Conservation (phyloP, 2,329 filamentous ascomycete genomes). For the Fusarium acutatum region DNA sequence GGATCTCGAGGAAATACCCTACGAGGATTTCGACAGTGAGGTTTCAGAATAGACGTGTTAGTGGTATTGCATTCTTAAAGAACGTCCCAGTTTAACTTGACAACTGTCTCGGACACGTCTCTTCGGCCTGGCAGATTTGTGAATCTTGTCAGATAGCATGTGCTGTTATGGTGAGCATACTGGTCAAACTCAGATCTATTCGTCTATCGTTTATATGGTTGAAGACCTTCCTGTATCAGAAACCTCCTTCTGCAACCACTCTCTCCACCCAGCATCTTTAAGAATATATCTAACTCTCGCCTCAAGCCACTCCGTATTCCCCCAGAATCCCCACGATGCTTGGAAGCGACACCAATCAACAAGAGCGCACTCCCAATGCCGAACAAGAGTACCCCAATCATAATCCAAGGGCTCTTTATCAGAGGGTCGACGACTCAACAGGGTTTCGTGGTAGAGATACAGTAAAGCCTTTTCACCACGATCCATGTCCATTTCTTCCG, state of each 20-base stretch:
- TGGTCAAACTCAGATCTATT: background rate
- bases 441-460: slow-evolving; percentile 54
- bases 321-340: slow-evolving; percentile 69
- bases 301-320: slow-evolving; percentile 66
- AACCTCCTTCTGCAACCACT: slow-evolving; percentile 51
- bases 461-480: slow-evolving; percentile 61
- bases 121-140: background rate
- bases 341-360: slow-evolving; percentile 74
- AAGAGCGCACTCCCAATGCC: slow-evolving; percentile 73
- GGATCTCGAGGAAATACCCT: background rate
- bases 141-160: background rate
- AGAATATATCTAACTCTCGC: slow-evolving; percentile 61
- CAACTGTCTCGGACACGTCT: background rate
- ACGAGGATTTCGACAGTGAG: background rate
- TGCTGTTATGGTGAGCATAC: background rate
- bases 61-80: accelerated
- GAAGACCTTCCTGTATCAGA: background rate
- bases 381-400: slow-evolving; percentile 60
- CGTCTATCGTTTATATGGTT: background rate
- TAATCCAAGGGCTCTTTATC: slow-evolving; percentile 48
- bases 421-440: slow-evolving; percentile 41
- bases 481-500: slow-evolving; percentile 56
- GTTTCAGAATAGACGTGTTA: background rate
- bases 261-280: slow-evolving; percentile 53
- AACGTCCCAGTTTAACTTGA: accelerated